These are phyloP conservation scores for Hylodesmum podocarpum DNA, from an alignment of 306 rosid species.

Conservation along the genomic window DNA sequence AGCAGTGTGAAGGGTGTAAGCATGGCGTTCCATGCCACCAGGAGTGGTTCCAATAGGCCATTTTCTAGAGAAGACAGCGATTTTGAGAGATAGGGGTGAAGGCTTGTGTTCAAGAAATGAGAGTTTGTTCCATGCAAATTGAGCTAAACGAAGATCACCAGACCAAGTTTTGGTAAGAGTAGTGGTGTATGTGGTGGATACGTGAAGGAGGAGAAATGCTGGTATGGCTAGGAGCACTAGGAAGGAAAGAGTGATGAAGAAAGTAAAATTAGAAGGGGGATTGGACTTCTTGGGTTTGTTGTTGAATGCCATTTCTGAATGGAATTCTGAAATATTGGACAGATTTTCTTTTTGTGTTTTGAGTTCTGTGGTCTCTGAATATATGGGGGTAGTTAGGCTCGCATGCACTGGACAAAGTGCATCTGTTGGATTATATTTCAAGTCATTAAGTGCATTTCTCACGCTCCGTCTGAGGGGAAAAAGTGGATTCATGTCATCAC, in stretches of 20 bases:
- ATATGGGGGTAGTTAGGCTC: conserved; percentile 32
- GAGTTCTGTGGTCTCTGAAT: not conserved
- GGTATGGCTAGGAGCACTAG: conserved; percentile 75
- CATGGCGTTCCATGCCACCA: conserved; percentile 99
- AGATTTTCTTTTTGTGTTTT: conserved; percentile 10
- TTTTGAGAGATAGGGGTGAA: conserved; percentile 50
- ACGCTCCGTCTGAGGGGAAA: conserved; percentile 39
- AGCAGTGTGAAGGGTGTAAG: conserved; percentile 80
- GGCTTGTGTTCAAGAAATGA: conserved; percentile 38
- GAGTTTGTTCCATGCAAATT: conserved; percentile 87
- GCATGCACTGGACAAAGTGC: conserved; percentile 54
- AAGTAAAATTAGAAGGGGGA: conserved; percentile 46
- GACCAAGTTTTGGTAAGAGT: conserved; percentile 57
- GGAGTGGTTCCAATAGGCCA: conserved; percentile 88
- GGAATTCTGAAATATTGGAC: conserved; percentile 17
- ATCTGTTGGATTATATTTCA: conserved; percentile 18
- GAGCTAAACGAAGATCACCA: conserved; percentile 71
- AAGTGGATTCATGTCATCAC: conserved; percentile 45
- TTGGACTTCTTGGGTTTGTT: conserved; percentile 50
- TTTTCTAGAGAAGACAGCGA: conserved; percentile 89
- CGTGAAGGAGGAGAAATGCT: conserved; percentile 62
- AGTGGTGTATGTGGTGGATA: conserved; percentile 61
- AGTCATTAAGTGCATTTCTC: conserved; percentile 61
- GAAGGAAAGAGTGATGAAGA: conserved; percentile 73
- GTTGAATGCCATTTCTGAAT: conserved; percentile 61